Base-by-base conservation (phyloP, 2,329 filamentous ascomycete genomes). In the Arthrobotrys conoides region DNA sequence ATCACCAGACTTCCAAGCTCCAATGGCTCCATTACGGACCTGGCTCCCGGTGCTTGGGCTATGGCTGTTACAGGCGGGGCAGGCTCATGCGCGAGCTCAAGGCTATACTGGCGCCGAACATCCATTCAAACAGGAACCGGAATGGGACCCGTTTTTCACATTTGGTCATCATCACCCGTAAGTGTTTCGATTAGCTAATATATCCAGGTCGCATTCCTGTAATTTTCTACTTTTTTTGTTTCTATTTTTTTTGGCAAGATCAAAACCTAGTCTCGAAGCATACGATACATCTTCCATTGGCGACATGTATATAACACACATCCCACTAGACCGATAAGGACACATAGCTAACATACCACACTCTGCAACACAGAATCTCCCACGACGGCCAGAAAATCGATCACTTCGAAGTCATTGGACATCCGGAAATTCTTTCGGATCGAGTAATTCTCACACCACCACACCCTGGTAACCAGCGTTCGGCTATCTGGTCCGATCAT, bases 371-470 rank as follows among this genome's bases (percentile, higher is more conserved):
- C 81, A 91, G 90, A 82, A 89, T 96, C 86, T 91, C 91, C 64
- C 88, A 89, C 49, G 87, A 90, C 81, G 85, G 87, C 65, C 84
- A 85, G 27, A 84, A 84, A 22, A 85, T 91, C 63, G 88, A 89
- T 78, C 85, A 88, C 83, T 91, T 89, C 83, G 83, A 85, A 73
- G 84, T 90, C 79, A 85, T 87, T 70, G 89, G 89, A 83, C 86
- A 86, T 53, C 89, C 89, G 30, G 88, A 91, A 82, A 84, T 91
- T 77, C 89, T 97, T 76, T 97, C 94, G 81, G 95, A 98, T 87
- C 93, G 94, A 84, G 84, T 98, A 76, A 92, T 99, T 83, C 89
- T 99, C 72, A 99, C 96, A 0, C 95, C 96, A 10, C 91, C 94
- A 14, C 91, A 90, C 61, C 93, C 94, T 5, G 96, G 96, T 70